Evolutionary conservation across 164 flowering plant species (phyloP).

Genomic region (Umbilicus rupestris): DNA sequence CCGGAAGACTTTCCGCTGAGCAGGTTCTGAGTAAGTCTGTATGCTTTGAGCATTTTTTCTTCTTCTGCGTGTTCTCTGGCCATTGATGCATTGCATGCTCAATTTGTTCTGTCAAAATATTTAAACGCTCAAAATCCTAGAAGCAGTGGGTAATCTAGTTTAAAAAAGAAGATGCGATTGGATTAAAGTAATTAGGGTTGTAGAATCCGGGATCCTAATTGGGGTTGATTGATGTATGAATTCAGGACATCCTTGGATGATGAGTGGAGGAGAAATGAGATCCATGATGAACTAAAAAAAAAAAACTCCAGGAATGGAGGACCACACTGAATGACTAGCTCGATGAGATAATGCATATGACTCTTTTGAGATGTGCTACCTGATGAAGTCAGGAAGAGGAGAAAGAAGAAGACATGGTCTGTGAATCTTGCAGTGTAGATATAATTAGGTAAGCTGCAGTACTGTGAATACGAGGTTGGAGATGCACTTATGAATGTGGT

Average conservation of each 20-base stretch:
- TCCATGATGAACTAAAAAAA: background rate
- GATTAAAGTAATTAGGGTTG: background rate
- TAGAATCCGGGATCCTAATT: background rate
- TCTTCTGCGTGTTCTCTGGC: background rate
- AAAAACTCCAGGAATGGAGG: background rate
- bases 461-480: background rate
- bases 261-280: constrained; percentile 39
- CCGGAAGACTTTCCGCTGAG: constrained; percentile 45
- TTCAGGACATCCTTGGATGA: constrained; percentile 75
- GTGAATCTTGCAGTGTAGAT: background rate
- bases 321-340: background rate
- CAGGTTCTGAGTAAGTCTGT: constrained; percentile 47
- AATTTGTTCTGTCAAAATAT: background rate
- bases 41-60: background rate
- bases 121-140: too few relatives aligned
- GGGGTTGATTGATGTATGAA: background rate
- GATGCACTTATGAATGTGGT: background rate
- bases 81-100: background rate
- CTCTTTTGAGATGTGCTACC: too few relatives aligned
- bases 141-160: background rate
- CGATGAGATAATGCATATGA: too few relatives aligned
- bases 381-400: background rate
- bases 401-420: background rate
- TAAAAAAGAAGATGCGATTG: too few relatives aligned
- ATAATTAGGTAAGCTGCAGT: background rate